These are phyloP conservation scores for Neurospora africana DNA, from an alignment of 495 filamentous ascomycete species.

Conservation along the genomic window DNA sequence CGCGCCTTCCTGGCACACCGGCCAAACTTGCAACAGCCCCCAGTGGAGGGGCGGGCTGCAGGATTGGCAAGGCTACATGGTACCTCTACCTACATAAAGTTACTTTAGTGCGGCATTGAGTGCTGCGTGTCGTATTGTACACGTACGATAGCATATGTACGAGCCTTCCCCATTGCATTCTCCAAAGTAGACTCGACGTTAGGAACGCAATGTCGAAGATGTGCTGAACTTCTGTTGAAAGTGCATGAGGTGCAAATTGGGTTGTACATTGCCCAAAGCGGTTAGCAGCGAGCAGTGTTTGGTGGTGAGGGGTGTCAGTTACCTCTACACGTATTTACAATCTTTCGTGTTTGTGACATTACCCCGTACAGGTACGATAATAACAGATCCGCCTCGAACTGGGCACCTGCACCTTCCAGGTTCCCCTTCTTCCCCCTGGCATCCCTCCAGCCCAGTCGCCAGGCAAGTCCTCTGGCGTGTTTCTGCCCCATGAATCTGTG, in stretches of 20 bases:
- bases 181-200: not conserved
- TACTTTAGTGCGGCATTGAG: not conserved
- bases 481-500: not conserved
- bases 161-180: not conserved
- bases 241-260: not conserved
- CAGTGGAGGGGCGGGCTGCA: slow-evolving; percentile 12
- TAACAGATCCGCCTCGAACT: slow-evolving; percentile 5
- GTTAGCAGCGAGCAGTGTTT: not conserved
- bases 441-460: slow-evolving; percentile 8
- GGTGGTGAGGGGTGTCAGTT: not conserved
- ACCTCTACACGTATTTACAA: not conserved
- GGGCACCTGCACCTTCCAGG: slow-evolving; percentile 4
- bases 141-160: not conserved
- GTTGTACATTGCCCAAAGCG: not conserved
- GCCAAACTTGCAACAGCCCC: slow-evolving; percentile 7
- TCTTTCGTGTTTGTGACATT: not conserved
- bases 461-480: slow-evolving; percentile 8
- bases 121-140: not conserved
- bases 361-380: not conserved
- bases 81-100: not conserved
- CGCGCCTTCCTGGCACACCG: slow-evolving; percentile 8
- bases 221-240: not conserved
- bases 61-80: not conserved
- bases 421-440: slow-evolving; percentile 9
- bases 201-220: not conserved